A percentile compares a stretch with the other conserved stretches of the same genome.
Conservation (phyloP, 2,329 filamentous ascomycete genomes). For the Thelonectria blattea region DNA sequence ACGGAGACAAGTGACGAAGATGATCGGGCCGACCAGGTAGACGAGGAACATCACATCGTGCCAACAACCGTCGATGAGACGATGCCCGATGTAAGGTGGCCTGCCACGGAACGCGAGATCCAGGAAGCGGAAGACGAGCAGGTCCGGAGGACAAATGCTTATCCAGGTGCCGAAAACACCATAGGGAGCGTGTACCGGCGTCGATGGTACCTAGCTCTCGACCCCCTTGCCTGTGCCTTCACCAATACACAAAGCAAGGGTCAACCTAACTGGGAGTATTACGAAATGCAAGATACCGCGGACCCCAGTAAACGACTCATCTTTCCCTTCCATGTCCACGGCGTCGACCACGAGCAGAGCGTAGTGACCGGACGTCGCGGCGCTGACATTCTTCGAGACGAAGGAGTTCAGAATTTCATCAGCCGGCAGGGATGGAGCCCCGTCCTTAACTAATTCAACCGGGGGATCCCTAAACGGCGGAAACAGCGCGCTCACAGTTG, state of each 20-base stretch:
- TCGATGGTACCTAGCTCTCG: conserved; percentile 69
- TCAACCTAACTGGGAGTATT: conserved; percentile 20
- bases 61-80: conserved; percentile 28
- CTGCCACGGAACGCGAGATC: conserved; percentile 49
- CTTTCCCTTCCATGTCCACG: conserved; percentile 67
- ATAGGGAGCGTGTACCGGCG: conserved; percentile 73
- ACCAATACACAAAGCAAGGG: conserved; percentile 40
- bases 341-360: conserved; percentile 67
- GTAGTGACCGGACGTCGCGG: conserved; percentile 68
- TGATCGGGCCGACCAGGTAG: conserved; percentile 17
- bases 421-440: conserved; percentile 66
- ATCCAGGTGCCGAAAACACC: conserved; percentile 67
- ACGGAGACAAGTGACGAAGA: conserved; percentile 37
- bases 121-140: conserved; percentile 57
- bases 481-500: background rate
- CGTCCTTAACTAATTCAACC: conserved; percentile 44
- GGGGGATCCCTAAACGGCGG: background rate
- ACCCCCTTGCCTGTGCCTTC: conserved; percentile 65
- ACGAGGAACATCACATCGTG: conserved; percentile 26
- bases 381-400: conserved; percentile 65
- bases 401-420: conserved; percentile 62
- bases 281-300: background rate
- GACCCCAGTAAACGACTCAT: conserved; percentile 38
- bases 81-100: conserved; percentile 25
- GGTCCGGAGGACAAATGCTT: conserved; percentile 67